Percentiles rank a stretch among this genome's conserved stretches.
Evolutionary conservation across 2,329 filamentous ascomycete genomes (phyloP).

Genomic region (Alternaria longipes): DNA sequence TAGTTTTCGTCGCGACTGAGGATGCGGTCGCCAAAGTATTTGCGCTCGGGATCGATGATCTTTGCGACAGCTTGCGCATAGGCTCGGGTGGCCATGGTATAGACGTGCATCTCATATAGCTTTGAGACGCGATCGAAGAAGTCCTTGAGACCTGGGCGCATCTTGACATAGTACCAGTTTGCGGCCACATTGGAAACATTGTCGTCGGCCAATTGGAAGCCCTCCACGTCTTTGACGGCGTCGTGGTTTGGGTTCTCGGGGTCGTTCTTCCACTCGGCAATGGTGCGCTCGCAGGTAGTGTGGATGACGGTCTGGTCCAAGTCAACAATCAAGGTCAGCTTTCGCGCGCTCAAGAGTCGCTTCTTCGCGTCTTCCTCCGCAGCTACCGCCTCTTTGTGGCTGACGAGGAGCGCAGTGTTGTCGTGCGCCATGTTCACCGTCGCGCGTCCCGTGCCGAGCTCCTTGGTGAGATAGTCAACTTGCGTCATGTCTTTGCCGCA

Average conservation of each 20-base stretch:
- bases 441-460: conserved; percentile 82
- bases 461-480: conserved; percentile 81
- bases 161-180: conserved; percentile 95
- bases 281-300: conserved; percentile 94
- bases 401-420: conserved; percentile 86
- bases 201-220: conserved; percentile 90
- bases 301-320: conserved; percentile 99
- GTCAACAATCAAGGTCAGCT: conserved; percentile 94
- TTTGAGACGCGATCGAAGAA: conserved; percentile 82
- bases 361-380: conserved; percentile 88
- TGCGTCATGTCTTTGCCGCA: conserved; percentile 98
- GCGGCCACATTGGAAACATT: conserved; percentile 47
- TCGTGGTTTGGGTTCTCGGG: conserved; percentile 88
- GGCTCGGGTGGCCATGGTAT: conserved; percentile 98
- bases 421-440: conserved; percentile 96
- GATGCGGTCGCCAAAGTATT: conserved; percentile 91
- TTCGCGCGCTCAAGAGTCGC: conserved; percentile 79
- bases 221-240: conserved; percentile 85
- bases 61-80: conserved; percentile 92
- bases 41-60: conserved; percentile 89
- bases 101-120: conserved; percentile 94
- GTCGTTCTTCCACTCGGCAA: conserved; percentile 94
- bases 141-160: conserved; percentile 82
- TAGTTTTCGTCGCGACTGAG: conserved; percentile 97
- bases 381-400: conserved; percentile 78